phyloP scores from a whole-genome alignment of 306 rosid species.

The Trichosanthes cucumerina region DNA sequence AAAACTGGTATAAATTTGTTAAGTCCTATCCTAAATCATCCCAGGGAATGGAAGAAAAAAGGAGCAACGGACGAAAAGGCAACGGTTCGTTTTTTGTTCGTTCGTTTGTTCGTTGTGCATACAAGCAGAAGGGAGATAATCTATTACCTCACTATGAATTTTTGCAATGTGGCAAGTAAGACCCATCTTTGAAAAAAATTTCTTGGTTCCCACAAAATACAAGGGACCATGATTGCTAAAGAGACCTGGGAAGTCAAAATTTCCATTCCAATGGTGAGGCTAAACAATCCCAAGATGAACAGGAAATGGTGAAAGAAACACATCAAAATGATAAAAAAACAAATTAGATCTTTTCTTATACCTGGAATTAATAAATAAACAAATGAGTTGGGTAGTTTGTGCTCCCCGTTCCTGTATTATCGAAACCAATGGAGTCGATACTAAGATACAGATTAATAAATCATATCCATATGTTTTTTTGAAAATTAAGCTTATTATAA shows the following conservation, averaged over 20 bases:
- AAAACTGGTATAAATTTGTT: background rate
- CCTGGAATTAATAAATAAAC: slow-evolving; percentile 79
- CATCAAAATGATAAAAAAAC: background rate
- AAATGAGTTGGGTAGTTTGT: slow-evolving; percentile 55
- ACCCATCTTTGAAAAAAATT: slow-evolving; percentile 83
- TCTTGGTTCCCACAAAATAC: slow-evolving; percentile 72
- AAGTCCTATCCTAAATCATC: background rate
- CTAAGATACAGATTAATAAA: background rate
- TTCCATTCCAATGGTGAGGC: background rate
- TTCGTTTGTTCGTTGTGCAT: background rate
- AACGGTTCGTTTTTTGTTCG: background rate
- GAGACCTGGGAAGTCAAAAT: slow-evolving; percentile 49
- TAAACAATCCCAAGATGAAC: background rate
- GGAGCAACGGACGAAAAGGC: background rate
- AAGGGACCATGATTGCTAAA: slow-evolving; percentile 79
- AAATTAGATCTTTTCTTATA: slow-evolving; percentile 18
- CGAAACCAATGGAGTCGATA: slow-evolving; percentile 1
- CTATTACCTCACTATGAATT: slow-evolving; percentile 70
- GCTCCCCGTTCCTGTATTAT: slow-evolving; percentile 50
- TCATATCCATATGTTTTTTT: background rate
- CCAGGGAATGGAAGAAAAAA: background rate
- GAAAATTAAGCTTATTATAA: too few relatives aligned
- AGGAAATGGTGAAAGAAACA: slow-evolving; percentile 5
- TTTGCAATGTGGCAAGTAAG: slow-evolving; percentile 77
- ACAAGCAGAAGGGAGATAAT: background rate